Base-by-base conservation (phyloP, 441 rosid genomes). In the Pelargonium fulgidum region DNA sequence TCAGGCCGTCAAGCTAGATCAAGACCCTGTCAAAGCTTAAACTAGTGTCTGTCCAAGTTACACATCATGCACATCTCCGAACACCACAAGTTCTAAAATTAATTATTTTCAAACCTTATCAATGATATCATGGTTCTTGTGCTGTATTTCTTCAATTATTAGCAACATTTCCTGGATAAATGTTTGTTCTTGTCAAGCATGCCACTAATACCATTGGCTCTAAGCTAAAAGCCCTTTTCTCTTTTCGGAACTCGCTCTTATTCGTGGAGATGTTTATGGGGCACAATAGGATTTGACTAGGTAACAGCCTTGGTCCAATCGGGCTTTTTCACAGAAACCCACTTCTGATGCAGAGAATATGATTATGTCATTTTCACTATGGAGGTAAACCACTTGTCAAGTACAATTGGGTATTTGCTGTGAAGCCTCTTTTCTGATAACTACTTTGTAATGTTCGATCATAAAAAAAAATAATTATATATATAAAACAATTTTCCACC, bases 161-260 rank as follows among this genome's bases (percentile, higher is more conserved):
- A 65, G 9, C 24, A 10, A 12, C 62, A 64, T 47, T 50, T 61
- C 36, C 52, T 42, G 54, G 65, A 69, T 61, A 33, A 75, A 54
- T 47, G 24, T 70, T 71, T 79, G 74, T 67, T 64, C 66, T 70
- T 45, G 11, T 69, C 70, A 70, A 70, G 65, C 13, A 73, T 70
- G 67, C 48, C 52, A 19, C 33, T 17, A 17, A 62, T 33, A 16
- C 65, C 44, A 39, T 79, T 83, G 76, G 75, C 77, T 44, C 19
- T 50, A 8, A 52, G 76, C 70, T 66, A 66, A 50, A 36, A 77
- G 45, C 76, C 67, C 68, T 70, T 72, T 75, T 68, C 77, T 67
- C 29, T 45, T 41, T 68, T 75, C 65, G 64, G 75, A 65, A 33
- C 71, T 22, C n/a, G 56, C 24, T 65, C 69, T 65, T 52, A 67